Evolutionary conservation across 495 filamentous ascomycete genomes (phyloP), one percentile per base, ranked within the genome.

Genomic region (Gamarada debralockiae): DNA sequence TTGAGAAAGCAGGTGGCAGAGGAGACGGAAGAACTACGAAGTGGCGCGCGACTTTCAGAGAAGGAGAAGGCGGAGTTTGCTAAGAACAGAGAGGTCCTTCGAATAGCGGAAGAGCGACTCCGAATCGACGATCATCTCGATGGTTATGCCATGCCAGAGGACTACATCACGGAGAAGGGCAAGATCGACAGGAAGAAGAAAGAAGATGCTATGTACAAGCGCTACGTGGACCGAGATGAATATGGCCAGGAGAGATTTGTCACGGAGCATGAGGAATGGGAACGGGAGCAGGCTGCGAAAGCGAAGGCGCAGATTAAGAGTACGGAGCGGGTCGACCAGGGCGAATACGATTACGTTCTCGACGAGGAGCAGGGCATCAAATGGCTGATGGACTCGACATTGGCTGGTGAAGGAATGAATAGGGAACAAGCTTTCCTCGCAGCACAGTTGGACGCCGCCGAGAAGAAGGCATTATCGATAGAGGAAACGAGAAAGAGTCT

Each of bases 211-310:
- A 79, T 96, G 27, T 93, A 95, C 70, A 87, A 87, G 62, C 86
- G 92, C 18, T 91, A 97, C 61, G 87, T 96, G 13, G 92, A 97
- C 51, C 81, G 82, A 41, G 91, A 95, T 45, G 89, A 96, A 58
- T 80, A 83, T 41, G 92, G 92, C 22, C 83, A 92, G 60, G 93
- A 97, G 67, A 82, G 85, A 57, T 95, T 88, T 60, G 76, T 97
- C 44, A 96, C 93, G 0, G 93, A 98, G 66, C 89, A 95, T 57
- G 89, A 97, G 52, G 90, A 96, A 65, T 97, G 91, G 92, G 93
- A 98, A 67, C 67, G 83, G 40, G 91, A 97, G 66, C 93, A 97
- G 66, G 84, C 86, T 5, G 79, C 86, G 57, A 95, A 95, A 67
- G 93, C 90, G 1, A 90, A 91, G 60, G 84, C 90, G 4, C 92